Evolutionary conservation across 805 yeast genomes (phyloP).

Genomic region (Candida corydali): DNA sequence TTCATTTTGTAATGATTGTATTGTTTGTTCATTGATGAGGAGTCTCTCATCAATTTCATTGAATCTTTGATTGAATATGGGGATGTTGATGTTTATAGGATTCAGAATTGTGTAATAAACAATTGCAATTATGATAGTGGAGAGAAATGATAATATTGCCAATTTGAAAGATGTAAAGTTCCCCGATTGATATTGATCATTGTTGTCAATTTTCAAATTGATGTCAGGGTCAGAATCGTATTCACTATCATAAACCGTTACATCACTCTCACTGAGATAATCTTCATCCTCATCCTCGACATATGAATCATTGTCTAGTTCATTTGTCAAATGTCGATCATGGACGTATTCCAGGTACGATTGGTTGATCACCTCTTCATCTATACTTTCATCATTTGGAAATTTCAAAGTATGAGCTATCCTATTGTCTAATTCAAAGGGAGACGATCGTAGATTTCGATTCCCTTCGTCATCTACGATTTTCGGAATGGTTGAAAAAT

Average conservation of each 20-base stretch:
- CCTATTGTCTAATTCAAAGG: not conserved
- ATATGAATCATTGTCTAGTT: slow-evolving; percentile 3
- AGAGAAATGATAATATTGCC: not conserved
- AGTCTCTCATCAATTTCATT: not conserved
- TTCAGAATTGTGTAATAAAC: not conserved
- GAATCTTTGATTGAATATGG: not conserved
- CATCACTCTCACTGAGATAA: slow-evolving; percentile 2
- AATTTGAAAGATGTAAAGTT: not conserved
- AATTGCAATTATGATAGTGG: not conserved
- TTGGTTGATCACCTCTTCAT: slow-evolving; percentile 7
- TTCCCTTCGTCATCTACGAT: slow-evolving; percentile 39
- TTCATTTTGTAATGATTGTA: not conserved
- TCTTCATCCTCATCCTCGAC: slow-evolving; percentile 11
- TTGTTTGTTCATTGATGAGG: not conserved
- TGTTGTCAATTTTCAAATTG: slow-evolving; percentile 1
- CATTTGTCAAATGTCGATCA: not conserved
- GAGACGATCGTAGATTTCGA: slow-evolving; percentile 25
- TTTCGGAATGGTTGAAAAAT: slow-evolving; percentile 34
- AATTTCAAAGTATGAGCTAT: too few species aligned
- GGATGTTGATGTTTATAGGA: too few species aligned
- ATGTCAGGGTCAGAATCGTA: slow-evolving; percentile 2
- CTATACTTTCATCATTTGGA: slow-evolving; percentile 5
- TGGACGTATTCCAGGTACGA: slow-evolving; percentile 3
- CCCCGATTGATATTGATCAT: not conserved
- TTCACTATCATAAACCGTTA: slow-evolving; percentile 3